Evolutionary conservation across 2,329 filamentous ascomycete species (phyloP).

Genomic region (Ceratocystis harringtonii): DNA sequence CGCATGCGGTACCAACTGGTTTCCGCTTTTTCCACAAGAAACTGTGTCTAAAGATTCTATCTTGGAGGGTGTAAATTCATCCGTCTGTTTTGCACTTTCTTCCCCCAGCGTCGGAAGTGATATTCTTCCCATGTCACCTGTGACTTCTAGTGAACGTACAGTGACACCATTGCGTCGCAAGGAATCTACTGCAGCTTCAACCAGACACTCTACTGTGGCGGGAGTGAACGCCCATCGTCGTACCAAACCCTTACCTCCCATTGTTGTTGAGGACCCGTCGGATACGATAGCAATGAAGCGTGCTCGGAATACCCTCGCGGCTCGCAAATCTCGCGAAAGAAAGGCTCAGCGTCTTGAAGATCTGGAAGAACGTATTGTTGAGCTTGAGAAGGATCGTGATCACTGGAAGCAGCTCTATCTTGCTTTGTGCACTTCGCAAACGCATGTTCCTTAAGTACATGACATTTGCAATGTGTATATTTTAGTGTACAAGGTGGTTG

Average conservation of each 20-base stretch:
- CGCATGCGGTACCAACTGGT: constrained; percentile 46
- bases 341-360: constrained; percentile 65
- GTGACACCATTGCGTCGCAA: constrained; percentile 10
- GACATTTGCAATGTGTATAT: too few relatives aligned
- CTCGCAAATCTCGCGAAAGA: constrained; percentile 79
- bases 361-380: constrained; percentile 57
- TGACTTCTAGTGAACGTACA: neutral
- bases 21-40: constrained; percentile 52
- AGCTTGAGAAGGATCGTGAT: constrained; percentile 51
- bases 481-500: too few relatives aligned
- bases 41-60: constrained; percentile 18
- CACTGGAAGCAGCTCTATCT: constrained; percentile 47
- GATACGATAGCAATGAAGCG: constrained; percentile 81
- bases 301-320: constrained; percentile 82
- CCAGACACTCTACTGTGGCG: constrained; percentile 51
- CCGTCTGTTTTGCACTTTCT: constrained; percentile 11
- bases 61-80: constrained; percentile 16
- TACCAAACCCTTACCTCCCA: constrained; percentile 65
- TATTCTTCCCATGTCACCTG: constrained; percentile 8
- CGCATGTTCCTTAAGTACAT: constrained; percentile 19
- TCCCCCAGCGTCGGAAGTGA: neutral
- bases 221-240: constrained; percentile 62
- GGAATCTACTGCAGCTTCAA: constrained; percentile 7
- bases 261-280: constrained; percentile 55
- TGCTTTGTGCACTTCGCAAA: constrained; percentile 24